These are phyloP conservation scores for Aspergillus aculeatinus DNA, from an alignment of 2,329 filamentous ascomycete species.

Conservation along the genomic window DNA sequence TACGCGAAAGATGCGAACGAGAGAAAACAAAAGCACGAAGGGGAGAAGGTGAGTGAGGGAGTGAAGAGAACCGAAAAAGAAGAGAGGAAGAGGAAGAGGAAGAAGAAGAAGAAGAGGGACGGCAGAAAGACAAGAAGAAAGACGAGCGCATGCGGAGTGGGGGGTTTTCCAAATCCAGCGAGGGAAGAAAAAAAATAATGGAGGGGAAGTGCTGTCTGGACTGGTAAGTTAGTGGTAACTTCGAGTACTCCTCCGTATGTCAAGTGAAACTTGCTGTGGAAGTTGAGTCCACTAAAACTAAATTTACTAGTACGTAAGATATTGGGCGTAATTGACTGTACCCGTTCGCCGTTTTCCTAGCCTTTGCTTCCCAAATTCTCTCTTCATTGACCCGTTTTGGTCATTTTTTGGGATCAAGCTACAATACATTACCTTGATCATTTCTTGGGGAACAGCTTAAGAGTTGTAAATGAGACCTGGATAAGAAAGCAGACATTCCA, in stretches of 20 bases:
- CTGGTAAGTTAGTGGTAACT: too few species aligned
- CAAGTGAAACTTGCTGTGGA: not conserved
- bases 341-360: not conserved
- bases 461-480: not conserved
- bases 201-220: too few species aligned
- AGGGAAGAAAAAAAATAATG: constrained; percentile 9
- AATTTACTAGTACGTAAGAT: constrained; percentile 6
- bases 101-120: constrained; percentile 9
- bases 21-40: constrained; percentile 16
- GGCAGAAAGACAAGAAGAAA: constrained; percentile 16
- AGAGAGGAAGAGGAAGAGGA: constrained; percentile 20
- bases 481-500: too few species aligned
- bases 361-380: constrained; percentile 3
- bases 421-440: not conserved
- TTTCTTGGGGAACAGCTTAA: not conserved
- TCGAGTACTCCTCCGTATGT: too few species aligned
- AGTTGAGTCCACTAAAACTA: constrained; percentile 8
- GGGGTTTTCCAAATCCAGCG: constrained; percentile 7
- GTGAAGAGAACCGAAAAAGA: constrained; percentile 25
- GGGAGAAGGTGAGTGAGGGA: constrained; percentile 21
- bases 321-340: constrained; percentile 7
- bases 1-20: constrained; percentile 15
- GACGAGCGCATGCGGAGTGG: constrained; percentile 22
- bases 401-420: not conserved
- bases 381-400: constrained; percentile 5